A percentile compares a stretch with the other conserved stretches of the same genome.
These are phyloP conservation scores for Mucor irregularis DNA, from an alignment of 371 early-diverging fungal genomes.

Conservation along the genomic window DNA sequence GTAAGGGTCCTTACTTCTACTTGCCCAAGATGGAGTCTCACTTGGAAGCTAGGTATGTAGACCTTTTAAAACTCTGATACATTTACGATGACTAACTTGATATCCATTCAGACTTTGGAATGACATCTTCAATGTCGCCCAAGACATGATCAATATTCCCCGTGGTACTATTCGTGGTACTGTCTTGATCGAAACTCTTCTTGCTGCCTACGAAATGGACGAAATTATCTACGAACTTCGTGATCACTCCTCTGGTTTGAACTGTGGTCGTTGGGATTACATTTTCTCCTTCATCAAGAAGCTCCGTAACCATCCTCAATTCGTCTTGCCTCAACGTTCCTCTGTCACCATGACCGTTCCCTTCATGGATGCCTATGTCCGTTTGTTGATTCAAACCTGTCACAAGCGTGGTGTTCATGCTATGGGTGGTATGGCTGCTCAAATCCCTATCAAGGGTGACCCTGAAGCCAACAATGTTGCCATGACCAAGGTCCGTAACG, in stretches of 20 bases:
- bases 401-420: conserved; percentile 97
- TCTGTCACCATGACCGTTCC: conserved; percentile 93
- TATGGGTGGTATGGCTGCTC: conserved; percentile 99
- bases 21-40: conserved; percentile 97
- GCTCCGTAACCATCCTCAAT: conserved; percentile 84
- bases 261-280: conserved; percentile 99
- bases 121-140: conserved; percentile 92
- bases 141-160: conserved; percentile 87
- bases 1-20: conserved; percentile 96
- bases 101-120: conserved; percentile 84
- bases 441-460: conserved; percentile 96
- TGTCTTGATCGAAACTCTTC: conserved; percentile 95
- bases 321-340: conserved; percentile 87
- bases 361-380: conserved; percentile 94
- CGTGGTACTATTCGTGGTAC: conserved; percentile 97
- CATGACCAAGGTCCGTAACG: conserved; percentile 90
- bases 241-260: conserved; percentile 94
- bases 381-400: conserved; percentile 94
- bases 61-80: background rate
- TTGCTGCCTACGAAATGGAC: conserved; percentile 97
- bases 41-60: conserved; percentile 79
- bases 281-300: conserved; percentile 98
- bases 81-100: background rate
- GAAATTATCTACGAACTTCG: conserved; percentile 97
- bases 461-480: conserved; percentile 85